Base-by-base conservation (phyloP, 2,329 filamentous ascomycete genomes). In the Aspergillus alliaceus region DNA sequence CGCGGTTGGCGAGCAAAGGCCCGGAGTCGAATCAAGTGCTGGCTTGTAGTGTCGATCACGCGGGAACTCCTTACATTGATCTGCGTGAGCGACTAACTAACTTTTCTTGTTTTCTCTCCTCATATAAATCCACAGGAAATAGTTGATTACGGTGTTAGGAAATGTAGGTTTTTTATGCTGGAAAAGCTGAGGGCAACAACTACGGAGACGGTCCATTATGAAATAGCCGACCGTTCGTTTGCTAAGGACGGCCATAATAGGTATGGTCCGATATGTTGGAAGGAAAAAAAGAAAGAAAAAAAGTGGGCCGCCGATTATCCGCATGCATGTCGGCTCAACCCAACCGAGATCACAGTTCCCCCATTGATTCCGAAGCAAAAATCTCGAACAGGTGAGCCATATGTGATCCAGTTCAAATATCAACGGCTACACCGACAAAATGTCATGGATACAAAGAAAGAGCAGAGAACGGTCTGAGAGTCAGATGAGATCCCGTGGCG, bases 1-100 rank as follows among this genome's bases (percentile, higher is more conserved):
- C 56, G 56, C 56, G 59, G 53, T 60, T 53, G 57, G 57, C 54
- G 53, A 48, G 46, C 14, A 58, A 53, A 40, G 32, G 54, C 55
- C 56, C 15, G 14, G 40, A 44, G 40, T 44, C 24, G 50, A 59
- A 57, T 57, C 32, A 53, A 35, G 46, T 54, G 52, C 48, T 59
- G 47, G 59, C 50, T 61, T 59, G 50, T 37, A 47, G 49, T 61
- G 63, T 63, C 62, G 62, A 65, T 65, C 63, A 62, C 62, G 63
- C 63, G 62, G 63, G 62, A 64, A 60, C 59, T 64, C 62, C 63
- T 65, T 65, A 63, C 62, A 59, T 59, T 31, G 63, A 65, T 65
- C 63, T 63, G 54, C 63, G 54, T 27, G 40, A 34, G 52, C 49
- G 55, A 50, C 54, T 53, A 56, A 14, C 40, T 44, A 27, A 25